Evolutionary conservation across 1,284 basidiomycete species (phyloP), one percentile per base, ranked within the genome.

Genomic region (Ganoderma lingzhi): DNA sequence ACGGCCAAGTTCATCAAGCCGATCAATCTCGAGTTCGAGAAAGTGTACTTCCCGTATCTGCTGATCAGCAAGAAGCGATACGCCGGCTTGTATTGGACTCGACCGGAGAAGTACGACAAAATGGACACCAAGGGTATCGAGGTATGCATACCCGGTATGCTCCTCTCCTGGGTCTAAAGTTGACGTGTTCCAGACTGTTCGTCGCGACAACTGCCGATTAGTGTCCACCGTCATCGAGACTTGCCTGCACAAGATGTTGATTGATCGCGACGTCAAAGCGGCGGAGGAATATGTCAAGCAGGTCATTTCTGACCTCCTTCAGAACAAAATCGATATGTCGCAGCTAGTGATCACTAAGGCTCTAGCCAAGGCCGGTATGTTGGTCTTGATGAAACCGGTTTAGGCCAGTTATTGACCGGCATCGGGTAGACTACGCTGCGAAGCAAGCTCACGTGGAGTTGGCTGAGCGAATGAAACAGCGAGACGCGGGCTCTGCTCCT

Each of bases 51-150:
- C 80, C 96, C 96, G 3, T 99, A 98, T 79, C 82, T 99, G 64
- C 89, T 99, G 51, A 99, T 99, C 81, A 98, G 85, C 86, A 99
- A 98, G 83, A 99, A 99, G 82, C 90, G 97, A 42, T 99, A 99
- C 81, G 96, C 97, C 2, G 97, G 96, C 4, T 81, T 98, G 67
- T 98, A 99, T 78, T 98, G 97, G 97, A 98, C 96, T 1, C 91
- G 89, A 72, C 84, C 92, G 8, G 96, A 98, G 59, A 97, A 96
- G 80, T 96, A 94, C 75, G 97, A 99, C 81, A 98, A 98, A 84
- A 98, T 98, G 97, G 96, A 99, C 76, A 93, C 97, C 1, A 99
- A 99, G 82, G 96, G 96, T 76, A 98, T 99, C 70, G 96, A 99
- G 88, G 96, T 96, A 69, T 39, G 89, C 3, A 53, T 77, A 3